Evolutionary conservation across 257 asterid species (phyloP).

Genomic region (Linaria vulgaris): DNA sequence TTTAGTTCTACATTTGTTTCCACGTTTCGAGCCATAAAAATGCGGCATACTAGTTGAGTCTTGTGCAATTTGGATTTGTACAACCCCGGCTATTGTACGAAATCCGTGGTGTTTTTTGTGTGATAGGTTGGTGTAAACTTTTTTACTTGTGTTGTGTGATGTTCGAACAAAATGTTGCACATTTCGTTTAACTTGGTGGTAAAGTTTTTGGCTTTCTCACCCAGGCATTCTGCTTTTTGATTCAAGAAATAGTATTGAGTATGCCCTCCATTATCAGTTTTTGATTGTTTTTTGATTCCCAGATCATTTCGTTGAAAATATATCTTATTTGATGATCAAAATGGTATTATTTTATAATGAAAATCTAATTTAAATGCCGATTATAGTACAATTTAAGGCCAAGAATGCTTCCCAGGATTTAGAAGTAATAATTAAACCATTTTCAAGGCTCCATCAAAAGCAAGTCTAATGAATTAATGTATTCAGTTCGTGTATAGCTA

Average conservation of each 20-base stretch:
- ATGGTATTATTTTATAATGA: too few species aligned
- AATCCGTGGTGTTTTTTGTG: constrained; percentile 14
- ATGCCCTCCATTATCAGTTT: background rate
- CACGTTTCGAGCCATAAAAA: background rate
- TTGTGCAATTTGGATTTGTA: constrained; percentile 4
- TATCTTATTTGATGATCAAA: too few species aligned
- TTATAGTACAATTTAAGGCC: too few species aligned
- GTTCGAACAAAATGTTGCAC: constrained; percentile 19
- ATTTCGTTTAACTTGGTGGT: constrained; percentile 18
- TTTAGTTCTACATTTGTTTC: constrained; percentile 17
- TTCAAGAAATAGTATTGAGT: background rate
- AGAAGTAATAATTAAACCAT: too few species aligned
- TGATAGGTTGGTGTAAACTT: background rate
- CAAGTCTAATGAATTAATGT: too few species aligned
- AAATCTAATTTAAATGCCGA: too few species aligned
- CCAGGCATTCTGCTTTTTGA: constrained; percentile 17
- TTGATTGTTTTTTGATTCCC: background rate
- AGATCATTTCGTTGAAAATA: too few species aligned
- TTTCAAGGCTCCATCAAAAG: too few species aligned
- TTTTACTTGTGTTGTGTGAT: constrained; percentile 19
- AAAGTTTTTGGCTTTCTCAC: constrained; percentile 3
- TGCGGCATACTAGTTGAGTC: background rate
- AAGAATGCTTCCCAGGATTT: too few species aligned
- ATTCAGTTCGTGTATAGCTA: too few species aligned
- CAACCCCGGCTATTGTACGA: background rate